Evolutionary conservation across 2,329 filamentous ascomycete genomes (phyloP).

Genomic region (Furcasterigmium sp.): DNA sequence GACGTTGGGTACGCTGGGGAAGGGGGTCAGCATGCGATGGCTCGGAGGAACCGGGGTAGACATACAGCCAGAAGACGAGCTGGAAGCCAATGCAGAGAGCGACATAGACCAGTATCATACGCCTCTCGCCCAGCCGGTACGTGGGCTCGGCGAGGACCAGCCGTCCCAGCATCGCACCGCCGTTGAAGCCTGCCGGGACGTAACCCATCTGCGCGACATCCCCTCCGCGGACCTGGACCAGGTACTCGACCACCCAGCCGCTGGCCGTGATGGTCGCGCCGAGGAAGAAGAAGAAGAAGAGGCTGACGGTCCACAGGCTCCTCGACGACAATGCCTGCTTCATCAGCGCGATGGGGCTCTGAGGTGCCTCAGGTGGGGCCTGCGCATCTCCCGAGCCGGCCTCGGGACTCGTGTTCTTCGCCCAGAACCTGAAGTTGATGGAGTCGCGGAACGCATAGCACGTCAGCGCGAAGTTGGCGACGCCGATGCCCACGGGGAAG

Average conservation of each 20-base stretch:
- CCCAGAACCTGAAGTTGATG: conserved; percentile 19
- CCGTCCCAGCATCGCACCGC: conserved; percentile 51
- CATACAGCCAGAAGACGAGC: conserved; percentile 54
- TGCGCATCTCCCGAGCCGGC: not conserved
- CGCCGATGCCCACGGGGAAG: conserved; percentile 46
- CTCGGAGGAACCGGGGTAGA: not conserved
- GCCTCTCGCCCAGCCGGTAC: conserved; percentile 50
- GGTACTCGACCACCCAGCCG: conserved; percentile 62
- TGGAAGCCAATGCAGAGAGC: conserved; percentile 47
- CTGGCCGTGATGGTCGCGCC: conserved; percentile 49
- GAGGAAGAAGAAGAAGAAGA: conserved; percentile 61
- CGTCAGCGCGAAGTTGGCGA: conserved; percentile 43
- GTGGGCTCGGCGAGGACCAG: conserved; percentile 54
- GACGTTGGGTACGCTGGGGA: conserved; percentile 31
- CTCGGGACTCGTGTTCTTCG: not conserved
- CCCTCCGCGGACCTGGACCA: conserved; percentile 54
- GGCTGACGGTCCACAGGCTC: conserved; percentile 51
- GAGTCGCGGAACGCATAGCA: conserved; percentile 44
- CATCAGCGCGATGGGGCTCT: conserved; percentile 30
- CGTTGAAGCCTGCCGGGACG: conserved; percentile 55
- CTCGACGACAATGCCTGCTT: conserved; percentile 36
- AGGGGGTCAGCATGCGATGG: conserved; percentile 3
- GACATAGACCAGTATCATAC: conserved; percentile 51
- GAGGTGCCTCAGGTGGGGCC: too few species aligned
- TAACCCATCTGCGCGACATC: conserved; percentile 54